Conservation (phyloP, 2,329 filamentous ascomycete genomes). For the Cordyceps cateniannulata region DNA sequence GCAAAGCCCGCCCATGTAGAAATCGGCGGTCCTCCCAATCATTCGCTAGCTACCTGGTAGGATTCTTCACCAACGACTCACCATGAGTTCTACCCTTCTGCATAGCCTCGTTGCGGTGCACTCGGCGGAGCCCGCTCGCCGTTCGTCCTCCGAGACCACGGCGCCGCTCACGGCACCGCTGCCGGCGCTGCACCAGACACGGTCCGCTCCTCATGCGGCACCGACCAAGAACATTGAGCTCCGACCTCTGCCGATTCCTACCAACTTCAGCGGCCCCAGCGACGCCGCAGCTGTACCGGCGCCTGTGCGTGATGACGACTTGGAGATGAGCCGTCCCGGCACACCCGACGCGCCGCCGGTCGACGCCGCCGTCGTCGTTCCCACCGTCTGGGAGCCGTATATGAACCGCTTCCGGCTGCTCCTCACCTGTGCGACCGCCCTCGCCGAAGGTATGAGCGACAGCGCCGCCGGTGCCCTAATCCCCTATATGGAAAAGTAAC, state of each 20-base stretch:
- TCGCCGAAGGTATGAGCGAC: constrained; percentile 69
- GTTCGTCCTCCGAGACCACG: background rate
- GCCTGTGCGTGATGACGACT: constrained; percentile 20
- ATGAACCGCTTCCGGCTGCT: constrained; percentile 67
- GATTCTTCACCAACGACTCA: background rate
- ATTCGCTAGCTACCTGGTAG: no score
- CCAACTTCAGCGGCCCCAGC: background rate
- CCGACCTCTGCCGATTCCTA: background rate
- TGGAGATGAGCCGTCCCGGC: constrained; percentile 49
- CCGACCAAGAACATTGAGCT: background rate
- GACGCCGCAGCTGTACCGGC: background rate
- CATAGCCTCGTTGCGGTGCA: constrained; percentile 8
- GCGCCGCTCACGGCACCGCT: background rate
- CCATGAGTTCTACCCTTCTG: constrained; percentile 1
- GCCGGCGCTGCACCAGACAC: background rate
- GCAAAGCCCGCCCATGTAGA: background rate
- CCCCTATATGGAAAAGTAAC: constrained; percentile 65
- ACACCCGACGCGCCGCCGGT: constrained; percentile 31
- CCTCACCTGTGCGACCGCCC: constrained; percentile 56
- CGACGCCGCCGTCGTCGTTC: constrained; percentile 40
- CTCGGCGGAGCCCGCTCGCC: background rate
- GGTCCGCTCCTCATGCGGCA: background rate
- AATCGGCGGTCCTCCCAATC: background rate
- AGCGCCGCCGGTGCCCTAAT: constrained; percentile 71
- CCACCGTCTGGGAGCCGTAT: constrained; percentile 51